These are phyloP conservation scores for Gossypium longicalyx DNA, from an alignment of 345 rosid species.

Conservation along the genomic window DNA sequence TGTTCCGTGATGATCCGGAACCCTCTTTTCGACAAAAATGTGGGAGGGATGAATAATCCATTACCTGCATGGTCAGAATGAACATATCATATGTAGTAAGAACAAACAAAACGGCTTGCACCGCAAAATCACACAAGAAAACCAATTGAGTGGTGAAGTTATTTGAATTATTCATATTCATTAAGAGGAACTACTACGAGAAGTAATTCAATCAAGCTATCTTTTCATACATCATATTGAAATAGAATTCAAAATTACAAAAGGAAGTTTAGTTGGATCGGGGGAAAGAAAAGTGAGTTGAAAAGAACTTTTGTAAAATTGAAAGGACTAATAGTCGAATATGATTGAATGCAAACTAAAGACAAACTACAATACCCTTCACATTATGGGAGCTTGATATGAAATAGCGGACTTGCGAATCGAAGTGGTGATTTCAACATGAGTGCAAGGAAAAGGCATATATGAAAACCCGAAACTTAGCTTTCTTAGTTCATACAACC, in stretches of 20 bases:
- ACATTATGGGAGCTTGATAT: not conserved
- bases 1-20: conserved; percentile 62
- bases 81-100: conserved; percentile 15
- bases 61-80: conserved; percentile 50
- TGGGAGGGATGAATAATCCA: conserved; percentile 86
- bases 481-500: not conserved
- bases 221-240: conserved; percentile 4
- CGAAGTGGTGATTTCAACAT: not conserved
- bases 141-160: not conserved
- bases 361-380: not conserved
- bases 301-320: not conserved
- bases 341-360: not conserved
- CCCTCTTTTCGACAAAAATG: conserved; percentile 84
- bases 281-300: not conserved
- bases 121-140: not conserved
- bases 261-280: not conserved
- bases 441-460: not conserved
- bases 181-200: not conserved
- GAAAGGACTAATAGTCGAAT: not conserved
- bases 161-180: not conserved
- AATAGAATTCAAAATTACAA: not conserved
- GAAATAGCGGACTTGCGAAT: not conserved
- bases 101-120: not conserved
- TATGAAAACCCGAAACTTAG: not conserved
- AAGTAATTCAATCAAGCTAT: not conserved